phyloP scores from a whole-genome alignment of 345 rosid species.

The Eucalyptus polyanthemos region DNA sequence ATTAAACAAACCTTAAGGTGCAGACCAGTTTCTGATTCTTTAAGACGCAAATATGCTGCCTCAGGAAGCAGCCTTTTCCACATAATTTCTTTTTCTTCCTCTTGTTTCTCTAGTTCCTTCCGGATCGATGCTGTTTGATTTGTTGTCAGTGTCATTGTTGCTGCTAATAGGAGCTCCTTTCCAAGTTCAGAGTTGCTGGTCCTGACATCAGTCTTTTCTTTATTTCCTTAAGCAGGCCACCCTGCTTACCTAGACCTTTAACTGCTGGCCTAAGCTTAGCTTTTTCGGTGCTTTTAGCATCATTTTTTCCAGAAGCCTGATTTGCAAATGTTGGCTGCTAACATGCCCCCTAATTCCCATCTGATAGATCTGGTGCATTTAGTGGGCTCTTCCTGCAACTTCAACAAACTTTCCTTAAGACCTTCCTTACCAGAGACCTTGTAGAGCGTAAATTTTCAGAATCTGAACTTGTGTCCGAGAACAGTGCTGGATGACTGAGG shows the following conservation, averaged over 20 bases:
- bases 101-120: too few species aligned
- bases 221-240: constrained; percentile 78
- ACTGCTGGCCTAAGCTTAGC: constrained; percentile 71
- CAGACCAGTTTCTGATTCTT: too few species aligned
- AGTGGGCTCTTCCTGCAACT: constrained; percentile 49
- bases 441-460: constrained; percentile 41
- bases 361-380: constrained; percentile 47
- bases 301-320: constrained; percentile 76
- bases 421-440: constrained; percentile 56
- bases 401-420: constrained; percentile 65
- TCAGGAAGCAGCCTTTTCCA: too few species aligned
- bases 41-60: too few species aligned
- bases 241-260: constrained; percentile 98
- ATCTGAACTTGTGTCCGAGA: constrained; percentile 57
- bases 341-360: constrained; percentile 93
- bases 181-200: too few species aligned
- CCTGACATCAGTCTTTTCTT: constrained; percentile 50
- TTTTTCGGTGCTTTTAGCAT: constrained; percentile 62
- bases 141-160: too few species aligned
- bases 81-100: too few species aligned
- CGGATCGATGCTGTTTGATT: too few species aligned
- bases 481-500: constrained; percentile 27
- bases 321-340: constrained; percentile 95
- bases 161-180: too few species aligned
- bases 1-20: too few species aligned